phyloP scores from a whole-genome alignment of 1,139 yeast species.

The Taphrina pruni region DNA sequence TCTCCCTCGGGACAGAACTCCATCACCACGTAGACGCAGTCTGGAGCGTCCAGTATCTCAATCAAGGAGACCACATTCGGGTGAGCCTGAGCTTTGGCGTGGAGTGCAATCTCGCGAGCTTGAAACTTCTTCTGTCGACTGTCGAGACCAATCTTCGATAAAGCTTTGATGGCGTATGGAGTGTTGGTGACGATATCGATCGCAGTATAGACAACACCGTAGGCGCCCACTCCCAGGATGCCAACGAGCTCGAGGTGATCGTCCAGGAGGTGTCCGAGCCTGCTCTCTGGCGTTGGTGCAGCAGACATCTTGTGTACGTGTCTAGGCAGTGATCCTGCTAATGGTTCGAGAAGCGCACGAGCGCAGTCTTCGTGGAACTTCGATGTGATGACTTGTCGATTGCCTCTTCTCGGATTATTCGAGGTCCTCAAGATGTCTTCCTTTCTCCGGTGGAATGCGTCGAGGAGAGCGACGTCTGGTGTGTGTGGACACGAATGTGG shows the following conservation, averaged over 20 bases:
- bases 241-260: conserved; percentile 58
- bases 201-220: conserved; percentile 77
- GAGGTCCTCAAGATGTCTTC: no score
- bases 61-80: conserved; percentile 78
- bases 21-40: conserved; percentile 69
- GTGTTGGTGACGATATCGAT: conserved; percentile 60
- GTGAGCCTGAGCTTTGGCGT: conserved; percentile 74
- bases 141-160: conserved; percentile 49
- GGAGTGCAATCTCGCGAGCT: conserved; percentile 72
- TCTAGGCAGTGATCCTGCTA: background rate
- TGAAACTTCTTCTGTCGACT: conserved; percentile 51
- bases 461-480: background rate
- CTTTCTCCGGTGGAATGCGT: background rate
- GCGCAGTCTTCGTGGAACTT: background rate
- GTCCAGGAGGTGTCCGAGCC: conserved; percentile 51
- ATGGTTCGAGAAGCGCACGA: background rate
- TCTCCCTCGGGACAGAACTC: conserved; percentile 85
- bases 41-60: conserved; percentile 61
- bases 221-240: conserved; percentile 87
- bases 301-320: conserved; percentile 12
- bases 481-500: background rate
- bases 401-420: no score
- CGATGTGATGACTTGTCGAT: background rate
- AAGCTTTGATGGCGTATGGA: conserved; percentile 73
- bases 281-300: conserved; percentile 41